Evolutionary conservation across 2,329 filamentous ascomycete genomes (phyloP), one percentile per base, ranked within the genome.

Genomic region (Zymoseptoria crescenta): DNA sequence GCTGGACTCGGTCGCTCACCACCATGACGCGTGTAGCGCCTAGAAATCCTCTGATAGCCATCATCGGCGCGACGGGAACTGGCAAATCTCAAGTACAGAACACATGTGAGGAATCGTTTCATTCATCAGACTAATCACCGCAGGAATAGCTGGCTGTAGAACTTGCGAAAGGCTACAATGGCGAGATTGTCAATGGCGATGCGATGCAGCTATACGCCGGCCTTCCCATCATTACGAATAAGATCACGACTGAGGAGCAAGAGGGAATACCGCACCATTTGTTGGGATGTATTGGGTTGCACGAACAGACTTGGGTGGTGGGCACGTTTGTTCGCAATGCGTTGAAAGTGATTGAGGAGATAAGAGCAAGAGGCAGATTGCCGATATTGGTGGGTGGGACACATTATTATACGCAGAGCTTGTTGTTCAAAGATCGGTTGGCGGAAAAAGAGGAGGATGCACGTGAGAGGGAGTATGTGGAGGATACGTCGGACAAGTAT

Each of bases 141-240:
- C 63, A 73, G 66, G 56, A 45, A 13, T 68, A 96, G 91, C 83
- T 96, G 65, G 94, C 94, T 8, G 87, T 99, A 49, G 90, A 96
- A 63, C 77, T 99, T 55, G 94, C 95, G 0, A 81, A 81, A 49
- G 84, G 82, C 21, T 92, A 91, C 75, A 87, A 94, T 73, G 94
- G 95, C 70, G 94, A 99, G 74, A 83, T 99, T 56, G 91, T 99
- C 76, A 99, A 99, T 72, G 90, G 90, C 52, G 94, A 99, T 79
- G 94, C 94, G 48, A 96, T 99, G 91, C 94, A 99, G 73, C 86
- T 99, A 76, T 99, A 99, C 74, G 82, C 83, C 56, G 94, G 94
- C 2, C 78, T 99, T 50, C 91, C 94, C 4, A 87, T 97, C 64
- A 93, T 97, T 67, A 99, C 94, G 27, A 99, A 99, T 74, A 96